Percentiles rank a stretch among this genome's conserved stretches.
Evolutionary conservation across 192 early-diverging fungal species (phyloP).

Genomic region (Gryganskiella cystojenkinii): DNA sequence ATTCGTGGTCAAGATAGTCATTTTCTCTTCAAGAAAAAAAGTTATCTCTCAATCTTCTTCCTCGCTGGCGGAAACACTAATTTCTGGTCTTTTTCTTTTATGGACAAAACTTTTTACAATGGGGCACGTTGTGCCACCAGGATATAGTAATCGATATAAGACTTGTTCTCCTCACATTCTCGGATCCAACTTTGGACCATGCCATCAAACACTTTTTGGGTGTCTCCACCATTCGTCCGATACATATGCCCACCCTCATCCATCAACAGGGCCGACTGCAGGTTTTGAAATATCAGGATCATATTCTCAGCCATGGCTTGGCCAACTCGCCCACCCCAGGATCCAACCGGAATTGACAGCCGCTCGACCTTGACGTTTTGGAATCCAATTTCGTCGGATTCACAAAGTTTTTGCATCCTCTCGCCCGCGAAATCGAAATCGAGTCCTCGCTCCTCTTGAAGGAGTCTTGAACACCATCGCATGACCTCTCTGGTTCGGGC

Average conservation of each 20-base stretch:
- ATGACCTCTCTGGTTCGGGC: slow-evolving; percentile 42
- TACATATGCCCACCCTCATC: slow-evolving; percentile 7
- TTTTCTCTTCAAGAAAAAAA: no score
- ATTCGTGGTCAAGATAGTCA: no score
- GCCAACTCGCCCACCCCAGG: slow-evolving; percentile 46
- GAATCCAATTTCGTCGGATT: slow-evolving; percentile 43
- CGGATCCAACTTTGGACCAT: slow-evolving; percentile 52
- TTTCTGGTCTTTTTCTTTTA: no score
- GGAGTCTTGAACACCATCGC: slow-evolving; percentile 42
- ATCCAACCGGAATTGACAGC: slow-evolving; percentile 50
- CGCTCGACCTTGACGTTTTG: slow-evolving; percentile 35
- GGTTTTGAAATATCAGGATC: slow-evolving; percentile 48
- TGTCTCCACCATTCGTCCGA: not conserved
- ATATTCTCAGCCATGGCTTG: slow-evolving; percentile 54
- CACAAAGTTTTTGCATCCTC: slow-evolving; percentile 45
- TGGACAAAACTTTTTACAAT: slow-evolving; percentile 1
- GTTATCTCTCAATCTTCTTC: no score
- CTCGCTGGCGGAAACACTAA: no score
- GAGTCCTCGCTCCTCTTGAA: slow-evolving; percentile 47
- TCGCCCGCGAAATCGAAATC: slow-evolving; percentile 52
- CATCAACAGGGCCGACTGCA: slow-evolving; percentile 32
- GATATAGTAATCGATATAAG: slow-evolving; percentile 47
- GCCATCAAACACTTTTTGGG: slow-evolving; percentile 33
- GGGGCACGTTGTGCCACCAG: slow-evolving; percentile 25
- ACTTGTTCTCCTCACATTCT: slow-evolving; percentile 47